Conservation (phyloP, 2,329 filamentous ascomycete genomes). For the Aspergillus niger region DNA sequence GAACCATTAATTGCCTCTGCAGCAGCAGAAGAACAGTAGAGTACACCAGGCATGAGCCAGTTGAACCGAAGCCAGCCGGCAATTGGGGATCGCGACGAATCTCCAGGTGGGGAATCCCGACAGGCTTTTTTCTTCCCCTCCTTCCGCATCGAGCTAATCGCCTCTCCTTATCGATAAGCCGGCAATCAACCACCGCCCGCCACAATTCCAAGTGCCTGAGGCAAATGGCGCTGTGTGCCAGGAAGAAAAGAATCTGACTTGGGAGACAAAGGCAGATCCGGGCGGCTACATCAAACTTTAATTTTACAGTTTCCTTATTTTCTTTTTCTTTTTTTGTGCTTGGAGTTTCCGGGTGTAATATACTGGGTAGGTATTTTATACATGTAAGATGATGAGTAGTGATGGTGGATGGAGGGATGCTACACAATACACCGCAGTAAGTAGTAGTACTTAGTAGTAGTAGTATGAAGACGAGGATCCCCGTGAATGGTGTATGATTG, state of each 20-base stretch:
- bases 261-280: background rate
- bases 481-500: background rate
- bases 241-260: background rate
- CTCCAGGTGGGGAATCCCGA: background rate
- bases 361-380: background rate
- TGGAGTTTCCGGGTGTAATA: background rate
- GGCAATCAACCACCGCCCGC: background rate
- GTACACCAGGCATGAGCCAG: background rate
- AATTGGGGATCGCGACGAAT: background rate
- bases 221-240: conserved; percentile 8
- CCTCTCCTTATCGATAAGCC: conserved; percentile 32
- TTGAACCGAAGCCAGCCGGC: background rate
- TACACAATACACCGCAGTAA: too few species aligned
- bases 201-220: conserved; percentile 8
- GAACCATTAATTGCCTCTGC: too few species aligned
- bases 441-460: too few species aligned
- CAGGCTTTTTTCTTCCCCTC: background rate
- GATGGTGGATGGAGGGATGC: too few species aligned
- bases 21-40: too few species aligned
- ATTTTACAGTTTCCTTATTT: background rate
- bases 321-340: too few species aligned
- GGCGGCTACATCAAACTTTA: background rate
- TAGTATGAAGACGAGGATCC: too few species aligned
- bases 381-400: too few species aligned
- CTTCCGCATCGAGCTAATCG: conserved; percentile 14